phyloP scores from a whole-genome alignment of 169 alveolate species.

The Plasmodium vinckei region DNA sequence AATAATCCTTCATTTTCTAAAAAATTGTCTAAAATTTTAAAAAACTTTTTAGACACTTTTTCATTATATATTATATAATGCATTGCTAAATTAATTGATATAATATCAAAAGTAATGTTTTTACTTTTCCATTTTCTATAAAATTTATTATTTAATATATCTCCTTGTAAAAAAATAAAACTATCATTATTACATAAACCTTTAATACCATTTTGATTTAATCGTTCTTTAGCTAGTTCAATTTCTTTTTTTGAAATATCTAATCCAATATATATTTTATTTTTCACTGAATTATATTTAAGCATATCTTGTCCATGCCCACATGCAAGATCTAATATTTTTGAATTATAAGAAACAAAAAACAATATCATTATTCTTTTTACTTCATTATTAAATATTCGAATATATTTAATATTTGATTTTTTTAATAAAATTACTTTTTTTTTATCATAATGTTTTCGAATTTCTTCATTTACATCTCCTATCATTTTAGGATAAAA shows the following conservation, averaged over 20 bases:
- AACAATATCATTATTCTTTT: constrained; percentile 85
- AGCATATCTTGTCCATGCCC: constrained; percentile 93
- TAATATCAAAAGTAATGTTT: constrained; percentile 80
- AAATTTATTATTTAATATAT: constrained; percentile 73
- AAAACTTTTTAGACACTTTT: constrained; percentile 88
- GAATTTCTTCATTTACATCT: constrained; percentile 85
- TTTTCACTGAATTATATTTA: constrained; percentile 87
- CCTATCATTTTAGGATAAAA: constrained; percentile 89
- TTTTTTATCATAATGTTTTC: constrained; percentile 88
- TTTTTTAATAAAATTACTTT: constrained; percentile 85
- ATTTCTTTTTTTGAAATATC: constrained; percentile 90
- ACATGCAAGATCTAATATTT: constrained; percentile 91
- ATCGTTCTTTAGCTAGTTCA: constrained; percentile 90
- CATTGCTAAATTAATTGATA: constrained; percentile 93
- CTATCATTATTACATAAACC: constrained; percentile 65
- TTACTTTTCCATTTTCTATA: constrained; percentile 68
- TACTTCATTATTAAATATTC: constrained; percentile 87
- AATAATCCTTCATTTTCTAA: constrained; percentile 63
- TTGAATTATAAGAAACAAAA: constrained; percentile 78
- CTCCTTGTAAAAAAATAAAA: constrained; percentile 69
- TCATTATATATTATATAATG: constrained; percentile 93
- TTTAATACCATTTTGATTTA: constrained; percentile 77
- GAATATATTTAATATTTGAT: constrained; percentile 86
- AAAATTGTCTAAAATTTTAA: constrained; percentile 82
- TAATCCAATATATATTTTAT: constrained; percentile 88